Evolutionary conservation across 306 rosid genomes (phyloP).

Genomic region (Geum urbanum): DNA sequence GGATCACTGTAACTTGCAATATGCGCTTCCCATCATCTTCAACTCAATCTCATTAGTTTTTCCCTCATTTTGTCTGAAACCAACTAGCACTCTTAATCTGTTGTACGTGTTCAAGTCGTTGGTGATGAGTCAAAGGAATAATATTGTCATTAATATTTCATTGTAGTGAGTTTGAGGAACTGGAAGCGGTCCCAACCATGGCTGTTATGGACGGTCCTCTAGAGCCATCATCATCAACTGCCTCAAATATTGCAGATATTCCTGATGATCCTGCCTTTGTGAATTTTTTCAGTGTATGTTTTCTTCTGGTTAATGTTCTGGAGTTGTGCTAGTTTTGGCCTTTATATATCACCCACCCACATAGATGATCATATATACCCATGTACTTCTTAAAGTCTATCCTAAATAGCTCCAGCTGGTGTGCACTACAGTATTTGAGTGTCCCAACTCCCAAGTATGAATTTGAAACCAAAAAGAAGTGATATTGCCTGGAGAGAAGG

Average conservation of each 20-base stretch:
- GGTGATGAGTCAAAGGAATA: background rate
- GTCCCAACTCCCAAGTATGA: no score
- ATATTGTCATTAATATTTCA: constrained; percentile 6
- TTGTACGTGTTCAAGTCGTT: background rate
- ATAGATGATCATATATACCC: no score
- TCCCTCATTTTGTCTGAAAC: background rate
- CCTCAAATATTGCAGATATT: constrained; percentile 40
- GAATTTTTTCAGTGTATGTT: constrained; percentile 32
- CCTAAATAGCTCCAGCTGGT: no score
- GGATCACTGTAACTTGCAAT: background rate
- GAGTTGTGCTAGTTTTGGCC: constrained; percentile 12
- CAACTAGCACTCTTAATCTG: background rate
- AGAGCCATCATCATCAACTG: constrained; percentile 53
- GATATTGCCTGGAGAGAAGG: background rate
- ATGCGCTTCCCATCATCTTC: background rate
- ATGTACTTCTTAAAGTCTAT: background rate
- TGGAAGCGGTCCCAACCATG: constrained; percentile 52
- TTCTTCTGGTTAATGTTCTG: background rate
- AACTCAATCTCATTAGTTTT: background rate
- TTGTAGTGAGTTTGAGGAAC: constrained; percentile 72
- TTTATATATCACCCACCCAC: background rate
- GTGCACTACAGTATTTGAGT: no score
- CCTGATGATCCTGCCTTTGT: constrained; percentile 53
- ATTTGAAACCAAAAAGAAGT: background rate
- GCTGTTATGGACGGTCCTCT: constrained; percentile 49